Evolutionary conservation across 78 protist species (phyloP), one percentile per base, ranked within the genome.

Genomic region (Capsaspora owczarzaki): DNA sequence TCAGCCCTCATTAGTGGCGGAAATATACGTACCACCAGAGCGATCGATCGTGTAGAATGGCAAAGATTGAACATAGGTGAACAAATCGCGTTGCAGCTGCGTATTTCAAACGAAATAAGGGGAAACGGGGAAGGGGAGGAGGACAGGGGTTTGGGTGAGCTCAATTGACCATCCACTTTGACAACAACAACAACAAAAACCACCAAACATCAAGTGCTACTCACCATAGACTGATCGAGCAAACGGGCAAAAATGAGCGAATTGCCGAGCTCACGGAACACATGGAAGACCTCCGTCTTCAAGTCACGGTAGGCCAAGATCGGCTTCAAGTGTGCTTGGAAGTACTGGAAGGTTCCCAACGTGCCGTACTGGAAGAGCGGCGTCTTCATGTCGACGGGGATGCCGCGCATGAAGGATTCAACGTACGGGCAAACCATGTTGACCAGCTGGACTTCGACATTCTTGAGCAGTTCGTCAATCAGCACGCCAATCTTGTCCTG

Each of bases 211-310:
- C n/a, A n/a, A n/a, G n/a, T n/a, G n/a, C n/a, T n/a, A 23, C 63
- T 53, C 20, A 53, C 63, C 63, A 53, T 10, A 6, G 63, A 33
- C 20, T 14, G 74, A 35, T 92, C 95, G 68, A 92, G 70, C 42
- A 91, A 31, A 27, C 49, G 71, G 75, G 90, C 35, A 29, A 92
- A 46, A 14, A 77, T 70, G 33, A 92, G 8, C 31, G 61, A 37
- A 78, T 92, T 92, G 40, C 95, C 95, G 35, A 92, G 44, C 51
- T 85, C 90, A n/a, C 95, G 68, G 81, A 92, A 91, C 40, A 44
- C 35, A 49, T 91, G 93, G 14, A 92, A 31, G 42, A 92, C 95
- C 35, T 87, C 92, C n/a, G 91, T 70, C 71, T 87, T 74, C 19
- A 93, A 51, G 61, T 90, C 93, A 8, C 81, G 86, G 72, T 92